Percentiles rank a stretch among this genome's conserved stretches.
These are phyloP conservation scores for Polychytrium aggregatum DNA, from an alignment of 192 early-diverging fungal species.

Conservation along the genomic window DNA sequence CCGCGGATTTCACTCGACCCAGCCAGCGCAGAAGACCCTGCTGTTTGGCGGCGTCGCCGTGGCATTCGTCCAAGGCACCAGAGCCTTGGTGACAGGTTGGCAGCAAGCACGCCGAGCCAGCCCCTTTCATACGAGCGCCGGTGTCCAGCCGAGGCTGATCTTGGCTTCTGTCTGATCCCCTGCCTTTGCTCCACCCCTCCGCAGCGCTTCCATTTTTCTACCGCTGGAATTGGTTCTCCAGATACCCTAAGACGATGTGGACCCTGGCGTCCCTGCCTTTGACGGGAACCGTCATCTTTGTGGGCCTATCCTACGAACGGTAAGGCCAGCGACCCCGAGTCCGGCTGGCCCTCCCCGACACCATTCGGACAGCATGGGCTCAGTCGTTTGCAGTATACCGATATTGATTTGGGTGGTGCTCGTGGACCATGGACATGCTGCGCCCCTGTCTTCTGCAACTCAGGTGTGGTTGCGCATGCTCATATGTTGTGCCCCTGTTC, in stretches of 20 bases:
- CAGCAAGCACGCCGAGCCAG: not conserved
- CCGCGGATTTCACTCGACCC: slow-evolving; percentile 4
- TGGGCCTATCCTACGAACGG: slow-evolving; percentile 12
- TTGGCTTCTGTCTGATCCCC: not conserved
- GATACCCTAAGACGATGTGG: slow-evolving; percentile 12
- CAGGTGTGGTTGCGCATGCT: too few relatives aligned
- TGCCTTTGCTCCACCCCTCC: not conserved
- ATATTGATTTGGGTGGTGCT: too few relatives aligned
- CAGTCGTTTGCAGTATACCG: too few relatives aligned
- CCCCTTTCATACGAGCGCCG: not conserved
- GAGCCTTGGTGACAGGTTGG: slow-evolving; percentile 1
- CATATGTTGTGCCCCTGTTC: too few relatives aligned
- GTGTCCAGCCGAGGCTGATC: not conserved
- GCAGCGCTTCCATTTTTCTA: slow-evolving; percentile 17
- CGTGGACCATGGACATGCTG: too few relatives aligned
- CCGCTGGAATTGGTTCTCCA: slow-evolving; percentile 8
- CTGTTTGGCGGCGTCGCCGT: slow-evolving; percentile 3
- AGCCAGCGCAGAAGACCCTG: not conserved
- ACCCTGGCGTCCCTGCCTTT: slow-evolving; percentile 11
- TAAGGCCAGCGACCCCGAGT: too few relatives aligned
- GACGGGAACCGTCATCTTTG: not conserved
- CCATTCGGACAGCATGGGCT: too few relatives aligned
- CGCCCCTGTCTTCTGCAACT: too few relatives aligned
- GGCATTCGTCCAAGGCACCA: slow-evolving; percentile 6
- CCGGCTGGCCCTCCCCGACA: too few relatives aligned